Percentiles rank a stretch among this genome's conserved stretches.
Conservation (phyloP, 768 basidiomycete species). For the Auriscalpium microsporum region DNA sequence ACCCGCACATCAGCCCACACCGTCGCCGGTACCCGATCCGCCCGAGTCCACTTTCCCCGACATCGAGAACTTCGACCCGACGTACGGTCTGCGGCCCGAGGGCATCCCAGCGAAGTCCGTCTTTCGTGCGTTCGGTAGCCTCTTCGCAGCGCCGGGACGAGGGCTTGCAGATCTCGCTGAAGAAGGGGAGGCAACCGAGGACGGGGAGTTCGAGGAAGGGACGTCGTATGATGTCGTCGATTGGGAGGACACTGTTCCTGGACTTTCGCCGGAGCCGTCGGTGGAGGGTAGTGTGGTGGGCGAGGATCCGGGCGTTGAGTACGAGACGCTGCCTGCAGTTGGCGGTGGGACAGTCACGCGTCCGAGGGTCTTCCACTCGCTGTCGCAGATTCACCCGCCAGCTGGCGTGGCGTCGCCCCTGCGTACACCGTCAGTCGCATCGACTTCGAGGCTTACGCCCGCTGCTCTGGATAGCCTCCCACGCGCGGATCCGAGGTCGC, state of each 20-base stretch:
- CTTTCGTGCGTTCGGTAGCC: conserved; percentile 67
- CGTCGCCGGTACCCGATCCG: conserved; percentile 19
- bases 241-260: conserved; percentile 56
- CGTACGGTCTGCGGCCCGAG: conserved; percentile 91
- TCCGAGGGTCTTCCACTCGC: conserved; percentile 79
- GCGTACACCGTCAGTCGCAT: conserved; percentile 21
- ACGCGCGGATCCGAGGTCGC: neutral
- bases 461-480: conserved; percentile 1
- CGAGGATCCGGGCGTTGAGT: conserved; percentile 48
- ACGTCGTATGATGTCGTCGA: conserved; percentile 55
- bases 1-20: conserved; percentile 28
- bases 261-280: conserved; percentile 38
- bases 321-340: conserved; percentile 85
- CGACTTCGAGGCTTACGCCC: conserved; percentile 10
- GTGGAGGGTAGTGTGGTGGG: conserved; percentile 19
- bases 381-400: conserved; percentile 60
- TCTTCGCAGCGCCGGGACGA: conserved; percentile 61
- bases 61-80: conserved; percentile 89
- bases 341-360: conserved; percentile 84
- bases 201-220: conserved; percentile 30
- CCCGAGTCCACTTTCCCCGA: conserved; percentile 38
- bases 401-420: conserved; percentile 24
- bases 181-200: conserved; percentile 38
- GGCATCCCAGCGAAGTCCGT: conserved; percentile 78
- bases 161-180: conserved; percentile 74